Evolutionary conservation across 2,329 filamentous ascomycete genomes (phyloP), one percentile per base, ranked within the genome.

Genomic region (Acrodontium crateriforme): DNA sequence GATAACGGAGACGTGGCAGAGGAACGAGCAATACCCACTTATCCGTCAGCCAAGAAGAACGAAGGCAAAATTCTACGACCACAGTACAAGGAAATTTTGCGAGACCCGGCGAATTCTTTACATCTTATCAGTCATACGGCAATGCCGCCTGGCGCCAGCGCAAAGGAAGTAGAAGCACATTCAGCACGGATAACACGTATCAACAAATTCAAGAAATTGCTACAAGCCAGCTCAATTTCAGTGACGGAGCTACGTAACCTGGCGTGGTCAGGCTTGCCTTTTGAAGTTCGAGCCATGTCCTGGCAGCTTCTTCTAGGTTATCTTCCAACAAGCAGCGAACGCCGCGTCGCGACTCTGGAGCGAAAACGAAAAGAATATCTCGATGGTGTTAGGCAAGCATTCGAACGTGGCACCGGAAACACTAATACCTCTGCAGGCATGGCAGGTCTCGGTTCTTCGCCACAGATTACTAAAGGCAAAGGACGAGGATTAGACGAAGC

Each of bases 231-330:
- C 21, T 84, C 81, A 1, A 89, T 98, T 44, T 77, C 83, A 2
- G 59, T 95, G 2, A 63, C 78, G 11, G 87, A 95, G 29, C 65
- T 98, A 14, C 72, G 89, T 37, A 68, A 83, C 32, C 65, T 84
- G 17, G 84, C 89, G 16, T 98, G 91, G 89, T 89, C 85, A 28
- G 89, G 89, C 9, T 71, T 95, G 18, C 91, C 89, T 0, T 78
- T 83, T 44, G 91, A 98, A 59, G 84, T 98, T 11, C 81, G 91
- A 31, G 83, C 89, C 27, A 94, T 98, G 78, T 89, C 87, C n/a
- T 98, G 89, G 89, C 85, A 95, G 55, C 66, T 98, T 14, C 66
- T 98, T 12, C 71, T 98, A 14, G 89, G 87, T 32, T 98, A 98
- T 53, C 69, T 98, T 4, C 89, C 91, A 1, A 91, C 87, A n/a